A percentile compares a stretch with the other conserved stretches of the same genome.
Conservation (phyloP, 2,329 filamentous ascomycete genomes). For the Epichloe elymi region DNA sequence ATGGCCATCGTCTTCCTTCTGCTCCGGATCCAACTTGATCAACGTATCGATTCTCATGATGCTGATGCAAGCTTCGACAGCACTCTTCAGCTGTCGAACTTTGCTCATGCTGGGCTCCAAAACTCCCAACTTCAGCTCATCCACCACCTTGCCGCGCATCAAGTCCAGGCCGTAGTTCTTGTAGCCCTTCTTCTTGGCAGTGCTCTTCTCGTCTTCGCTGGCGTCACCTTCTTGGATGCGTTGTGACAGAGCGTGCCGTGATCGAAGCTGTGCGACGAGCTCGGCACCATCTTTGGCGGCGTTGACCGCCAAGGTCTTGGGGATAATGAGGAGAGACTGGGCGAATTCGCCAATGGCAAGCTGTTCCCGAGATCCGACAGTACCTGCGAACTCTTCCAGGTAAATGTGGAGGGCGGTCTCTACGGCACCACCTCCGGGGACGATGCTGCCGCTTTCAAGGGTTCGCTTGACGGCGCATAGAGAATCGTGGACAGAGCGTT, state of each 20-base stretch:
- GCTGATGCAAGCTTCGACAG: slow-evolving; percentile 94
- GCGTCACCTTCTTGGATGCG: slow-evolving; percentile 76
- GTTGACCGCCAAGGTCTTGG: slow-evolving; percentile 93
- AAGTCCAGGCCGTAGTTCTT: slow-evolving; percentile 97
- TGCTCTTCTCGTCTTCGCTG: slow-evolving; percentile 74
- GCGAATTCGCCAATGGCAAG: slow-evolving; percentile 96
- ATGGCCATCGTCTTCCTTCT: slow-evolving; percentile 67
- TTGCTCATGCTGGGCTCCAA: slow-evolving; percentile 97
- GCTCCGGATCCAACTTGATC: slow-evolving; percentile 93
- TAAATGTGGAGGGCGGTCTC: slow-evolving; percentile 99
- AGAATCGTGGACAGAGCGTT: slow-evolving; percentile 94
- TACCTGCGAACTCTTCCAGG: slow-evolving; percentile 95
- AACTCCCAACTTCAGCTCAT: slow-evolving; percentile 88
- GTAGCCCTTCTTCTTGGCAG: slow-evolving; percentile 92
- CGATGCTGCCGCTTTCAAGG: slow-evolving; percentile 89
- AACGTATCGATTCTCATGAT: slow-evolving; percentile 99
- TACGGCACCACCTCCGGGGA: slow-evolving; percentile 89
- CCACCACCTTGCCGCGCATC: slow-evolving; percentile 75
- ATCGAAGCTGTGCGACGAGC: slow-evolving; percentile 88
- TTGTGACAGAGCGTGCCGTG: slow-evolving; percentile 86
- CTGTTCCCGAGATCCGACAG: slow-evolving; percentile 92
- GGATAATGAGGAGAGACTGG: slow-evolving; percentile 83
- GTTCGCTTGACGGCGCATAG: slow-evolving; percentile 95
- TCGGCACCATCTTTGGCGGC: slow-evolving; percentile 94
- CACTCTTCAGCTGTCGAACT: slow-evolving; percentile 94